Evolutionary conservation across 768 basidiomycete species (phyloP).

Genomic region (Solioccasus polychromus): DNA sequence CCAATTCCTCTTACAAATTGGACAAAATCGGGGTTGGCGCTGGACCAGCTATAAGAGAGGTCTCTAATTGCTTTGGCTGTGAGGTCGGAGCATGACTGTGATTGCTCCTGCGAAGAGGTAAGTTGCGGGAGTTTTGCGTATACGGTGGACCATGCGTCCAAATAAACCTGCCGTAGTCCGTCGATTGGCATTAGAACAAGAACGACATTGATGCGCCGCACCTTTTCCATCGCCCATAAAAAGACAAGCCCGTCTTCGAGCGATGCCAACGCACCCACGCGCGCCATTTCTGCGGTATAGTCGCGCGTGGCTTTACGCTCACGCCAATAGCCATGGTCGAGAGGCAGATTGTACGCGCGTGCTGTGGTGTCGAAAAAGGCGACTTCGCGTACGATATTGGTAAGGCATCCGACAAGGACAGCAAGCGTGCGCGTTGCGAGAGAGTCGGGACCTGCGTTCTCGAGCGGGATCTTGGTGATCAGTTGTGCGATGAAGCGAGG

Average conservation of each 20-base stretch:
- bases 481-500: conserved; percentile 68
- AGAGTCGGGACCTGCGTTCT: conserved; percentile 6
- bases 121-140: conserved; percentile 12
- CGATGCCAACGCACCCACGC: conserved; percentile 42
- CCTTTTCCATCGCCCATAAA: conserved; percentile 80
- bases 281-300: conserved; percentile 71
- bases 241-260: conserved; percentile 67
- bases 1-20: conserved; percentile 51
- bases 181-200: not conserved
- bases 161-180: conserved; percentile 52
- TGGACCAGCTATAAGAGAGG: conserved; percentile 62
- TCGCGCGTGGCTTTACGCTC: conserved; percentile 62
- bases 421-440: conserved; percentile 38
- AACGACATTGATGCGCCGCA: conserved; percentile 21
- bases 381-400: conserved; percentile 57
- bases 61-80: conserved; percentile 35
- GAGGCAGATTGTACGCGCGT: conserved; percentile 40
- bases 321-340: conserved; percentile 38
- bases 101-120: not conserved
- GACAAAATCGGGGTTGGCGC: conserved; percentile 47
- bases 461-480: conserved; percentile 54
- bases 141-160: conserved; percentile 65
- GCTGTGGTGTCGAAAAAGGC: conserved; percentile 60
- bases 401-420: conserved; percentile 49
- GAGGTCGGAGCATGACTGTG: conserved; percentile 5